phyloP scores from a whole-genome alignment of 371 early-diverging fungal genomes.

The Ordospora colligata region DNA sequence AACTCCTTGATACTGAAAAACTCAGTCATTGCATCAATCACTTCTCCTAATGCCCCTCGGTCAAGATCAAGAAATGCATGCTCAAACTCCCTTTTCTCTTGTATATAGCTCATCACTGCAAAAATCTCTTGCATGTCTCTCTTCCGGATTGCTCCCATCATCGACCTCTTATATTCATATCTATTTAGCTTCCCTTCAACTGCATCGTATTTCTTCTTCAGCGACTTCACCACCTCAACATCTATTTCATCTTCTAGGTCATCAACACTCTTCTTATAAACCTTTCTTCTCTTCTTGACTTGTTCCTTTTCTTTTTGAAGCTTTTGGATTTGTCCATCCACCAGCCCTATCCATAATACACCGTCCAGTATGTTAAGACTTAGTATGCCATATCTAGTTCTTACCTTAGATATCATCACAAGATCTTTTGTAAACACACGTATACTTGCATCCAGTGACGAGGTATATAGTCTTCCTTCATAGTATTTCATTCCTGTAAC shows the following conservation, averaged over 20 bases:
- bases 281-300: not conserved
- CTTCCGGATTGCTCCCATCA: constrained; percentile 4
- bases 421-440: constrained; percentile 22
- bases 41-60: not conserved
- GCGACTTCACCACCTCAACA: constrained; percentile 9
- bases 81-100: constrained; percentile 25
- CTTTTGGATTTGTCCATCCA: constrained; percentile 12
- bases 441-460: constrained; percentile 32
- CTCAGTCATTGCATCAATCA: constrained; percentile 41
- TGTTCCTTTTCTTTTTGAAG: not conserved
- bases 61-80: constrained; percentile 21
- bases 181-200: constrained; percentile 29
- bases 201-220: not conserved
- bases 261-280: not conserved
- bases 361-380: not conserved
- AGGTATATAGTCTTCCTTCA: constrained; percentile 21
- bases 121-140: constrained; percentile 27
- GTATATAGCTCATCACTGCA: constrained; percentile 33
- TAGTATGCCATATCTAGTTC: not conserved
- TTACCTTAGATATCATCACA: constrained; percentile 17
- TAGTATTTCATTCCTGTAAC: constrained; percentile 21
- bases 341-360: constrained; percentile 11
- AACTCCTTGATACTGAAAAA: constrained; percentile 32
- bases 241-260: constrained; percentile 40
- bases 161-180: constrained; percentile 33